Percentiles rank a stretch among this genome's conserved stretches.
Conservation (phyloP, 140 eudicot species). For the Anethum foeniculum region DNA sequence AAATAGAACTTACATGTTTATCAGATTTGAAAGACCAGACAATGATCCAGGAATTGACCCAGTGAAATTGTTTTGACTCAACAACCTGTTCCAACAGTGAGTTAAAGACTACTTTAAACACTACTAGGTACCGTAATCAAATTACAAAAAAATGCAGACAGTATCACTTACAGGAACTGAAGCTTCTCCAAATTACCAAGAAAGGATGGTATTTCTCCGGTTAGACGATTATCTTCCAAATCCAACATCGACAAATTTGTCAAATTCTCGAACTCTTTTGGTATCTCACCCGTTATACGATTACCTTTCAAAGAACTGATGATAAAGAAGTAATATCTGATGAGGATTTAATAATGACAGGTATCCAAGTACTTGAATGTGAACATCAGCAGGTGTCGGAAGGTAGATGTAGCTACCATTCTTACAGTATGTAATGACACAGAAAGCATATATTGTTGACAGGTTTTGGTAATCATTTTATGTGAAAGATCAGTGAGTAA, state of each 20-base stretch:
- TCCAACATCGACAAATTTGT: slow-evolving; percentile 72
- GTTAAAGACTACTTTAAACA: not conserved
- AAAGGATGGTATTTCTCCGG: slow-evolving; percentile 85
- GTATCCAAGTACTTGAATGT: not conserved
- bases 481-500: not conserved
- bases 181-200: slow-evolving; percentile 77
- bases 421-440: not conserved
- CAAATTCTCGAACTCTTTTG: slow-evolving; percentile 74
- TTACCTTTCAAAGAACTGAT: slow-evolving; percentile 74
- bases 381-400: not conserved
- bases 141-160: slow-evolving; percentile 1
- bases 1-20: slow-evolving; percentile 37
- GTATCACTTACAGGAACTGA: slow-evolving; percentile 54
- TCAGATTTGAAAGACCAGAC: slow-evolving; percentile 59
- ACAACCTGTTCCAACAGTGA: slow-evolving; percentile 40
- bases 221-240: slow-evolving; percentile 60
- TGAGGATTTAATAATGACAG: not conserved
- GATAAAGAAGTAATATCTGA: not conserved
- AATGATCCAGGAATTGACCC: slow-evolving; percentile 82
- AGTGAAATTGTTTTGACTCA: slow-evolving; percentile 72
- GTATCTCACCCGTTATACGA: slow-evolving; percentile 76
- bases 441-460: not conserved
- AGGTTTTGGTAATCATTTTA: not conserved
- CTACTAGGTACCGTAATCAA: not conserved
- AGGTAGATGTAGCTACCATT: not conserved